phyloP scores from a whole-genome alignment of 768 basidiomycete species.

The Fistulinella prunicolor region DNA sequence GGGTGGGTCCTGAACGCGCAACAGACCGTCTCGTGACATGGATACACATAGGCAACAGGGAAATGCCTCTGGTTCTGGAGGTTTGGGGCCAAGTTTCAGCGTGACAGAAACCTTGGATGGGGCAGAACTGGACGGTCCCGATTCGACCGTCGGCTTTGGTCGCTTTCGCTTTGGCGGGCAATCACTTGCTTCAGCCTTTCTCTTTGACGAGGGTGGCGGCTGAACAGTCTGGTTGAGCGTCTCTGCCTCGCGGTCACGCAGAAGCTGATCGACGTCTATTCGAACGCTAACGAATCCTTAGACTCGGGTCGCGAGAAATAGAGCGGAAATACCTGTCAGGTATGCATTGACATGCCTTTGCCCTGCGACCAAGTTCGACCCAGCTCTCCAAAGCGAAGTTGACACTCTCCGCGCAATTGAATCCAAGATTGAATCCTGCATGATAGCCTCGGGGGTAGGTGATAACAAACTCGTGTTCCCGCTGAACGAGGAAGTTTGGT shows the following conservation, averaged over 20 bases:
- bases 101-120: conserved; percentile 50
- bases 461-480: conserved; percentile 93
- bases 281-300: conserved; percentile 59
- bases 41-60: conserved; percentile 73
- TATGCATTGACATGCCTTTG: conserved; percentile 74
- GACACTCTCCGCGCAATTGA: conserved; percentile 96
- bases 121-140: conserved; percentile 9
- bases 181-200: conserved; percentile 37
- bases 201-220: conserved; percentile 32
- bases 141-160: conserved; percentile 12
- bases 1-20: conserved; percentile 70
- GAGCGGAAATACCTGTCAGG: conserved; percentile 55
- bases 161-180: conserved; percentile 25
- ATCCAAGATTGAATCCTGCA: conserved; percentile 92
- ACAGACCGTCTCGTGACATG: conserved; percentile 47
- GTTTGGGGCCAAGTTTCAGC: conserved; percentile 65
- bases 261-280: conserved; percentile 87
- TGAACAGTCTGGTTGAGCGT: conserved; percentile 10
- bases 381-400: conserved; percentile 96
- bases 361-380: conserved; percentile 83
- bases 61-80: conserved; percentile 51
- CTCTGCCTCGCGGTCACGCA: conserved; percentile 63
- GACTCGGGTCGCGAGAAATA: neutral
- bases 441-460: conserved; percentile 96
- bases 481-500: conserved; percentile 88